phyloP scores from a whole-genome alignment of 2,329 filamentous ascomycete species.

The Ramichloridium luteum region DNA sequence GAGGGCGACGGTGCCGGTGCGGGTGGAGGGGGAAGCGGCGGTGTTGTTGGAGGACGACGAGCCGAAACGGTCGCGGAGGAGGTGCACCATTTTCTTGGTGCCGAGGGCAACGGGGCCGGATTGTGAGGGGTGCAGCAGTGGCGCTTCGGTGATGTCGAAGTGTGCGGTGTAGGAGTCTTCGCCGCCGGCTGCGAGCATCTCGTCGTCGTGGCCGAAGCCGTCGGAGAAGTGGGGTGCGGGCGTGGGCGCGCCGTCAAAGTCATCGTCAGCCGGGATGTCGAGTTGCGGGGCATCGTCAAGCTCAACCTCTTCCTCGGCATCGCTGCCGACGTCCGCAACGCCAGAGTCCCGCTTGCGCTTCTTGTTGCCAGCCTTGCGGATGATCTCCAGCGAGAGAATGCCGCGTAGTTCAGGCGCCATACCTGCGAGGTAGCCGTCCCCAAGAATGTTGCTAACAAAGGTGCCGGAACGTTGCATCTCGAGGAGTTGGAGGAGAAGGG shows the following conservation, averaged over 20 bases:
- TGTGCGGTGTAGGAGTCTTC: conserved; percentile 17
- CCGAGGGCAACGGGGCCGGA: conserved; percentile 78
- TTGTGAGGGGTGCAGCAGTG: conserved; percentile 67
- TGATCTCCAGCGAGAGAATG: conserved; percentile 76
- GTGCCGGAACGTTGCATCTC: conserved; percentile 84
- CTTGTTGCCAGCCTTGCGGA: conserved; percentile 63
- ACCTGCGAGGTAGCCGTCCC: conserved; percentile 56
- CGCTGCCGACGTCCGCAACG: conserved; percentile 58
- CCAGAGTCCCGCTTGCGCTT: conserved; percentile 92
- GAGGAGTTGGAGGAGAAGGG: conserved; percentile 73
- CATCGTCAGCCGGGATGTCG: conserved; percentile 22
- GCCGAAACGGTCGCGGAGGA: conserved; percentile 72
- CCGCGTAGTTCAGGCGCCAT: conserved; percentile 90
- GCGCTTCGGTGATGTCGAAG: conserved; percentile 68
- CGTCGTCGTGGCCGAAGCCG: conserved; percentile 12
- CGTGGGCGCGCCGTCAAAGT: conserved; percentile 16
- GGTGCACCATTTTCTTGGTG: conserved; percentile 90
- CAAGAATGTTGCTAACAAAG: conserved; percentile 78
- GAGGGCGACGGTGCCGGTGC: conserved; percentile 63
- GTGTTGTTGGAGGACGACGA: conserved; percentile 45
- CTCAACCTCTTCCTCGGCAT: conserved; percentile 18
- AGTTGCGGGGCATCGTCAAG: conserved; percentile 15
- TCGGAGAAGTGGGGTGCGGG: conserved; percentile 17
- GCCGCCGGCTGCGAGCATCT: conserved; percentile 13
- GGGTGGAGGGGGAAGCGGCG: conserved; percentile 53